These are phyloP conservation scores for Heteromeles arbutifolia DNA, from an alignment of 306 rosid species.

Conservation along the genomic window DNA sequence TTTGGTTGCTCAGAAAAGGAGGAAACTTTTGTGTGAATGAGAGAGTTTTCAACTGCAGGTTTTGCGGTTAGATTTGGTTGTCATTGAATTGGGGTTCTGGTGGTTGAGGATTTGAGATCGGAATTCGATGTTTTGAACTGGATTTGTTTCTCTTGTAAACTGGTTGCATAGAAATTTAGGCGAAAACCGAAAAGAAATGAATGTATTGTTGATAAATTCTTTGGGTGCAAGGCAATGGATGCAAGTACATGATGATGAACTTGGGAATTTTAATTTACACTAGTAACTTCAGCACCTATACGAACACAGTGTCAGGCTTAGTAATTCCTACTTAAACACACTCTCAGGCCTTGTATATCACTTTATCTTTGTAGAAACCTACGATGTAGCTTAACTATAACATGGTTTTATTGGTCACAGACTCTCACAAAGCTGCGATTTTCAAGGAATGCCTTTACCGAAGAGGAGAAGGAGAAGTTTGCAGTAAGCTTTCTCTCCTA, in stretches of 20 bases:
- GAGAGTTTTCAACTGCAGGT: not conserved
- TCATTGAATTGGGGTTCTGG: not conserved
- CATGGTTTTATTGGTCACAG: conserved; percentile 36
- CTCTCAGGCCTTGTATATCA: not conserved
- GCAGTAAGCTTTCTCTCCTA: conserved; percentile 30
- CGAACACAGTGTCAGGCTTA: not conserved
- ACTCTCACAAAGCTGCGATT: conserved; percentile 93
- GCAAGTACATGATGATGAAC: not conserved
- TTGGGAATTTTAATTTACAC: not conserved
- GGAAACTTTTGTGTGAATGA: not conserved
- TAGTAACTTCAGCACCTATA: not conserved
- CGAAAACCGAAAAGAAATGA: not conserved
- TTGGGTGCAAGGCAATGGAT: not conserved
- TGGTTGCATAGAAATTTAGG: not conserved
- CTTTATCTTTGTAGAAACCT: not conserved
- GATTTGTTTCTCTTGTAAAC: not conserved
- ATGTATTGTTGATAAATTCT: not conserved
- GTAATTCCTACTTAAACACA: not conserved
- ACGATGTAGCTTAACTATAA: not conserved
- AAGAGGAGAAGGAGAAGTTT: conserved; percentile 53
- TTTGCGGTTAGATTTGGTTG: not conserved
- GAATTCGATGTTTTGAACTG: not conserved
- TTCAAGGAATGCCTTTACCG: conserved; percentile 57
- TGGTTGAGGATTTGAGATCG: not conserved
- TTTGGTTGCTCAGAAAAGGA: not conserved